A percentile compares a stretch with the other conserved stretches of the same genome.
Evolutionary conservation across 2,329 filamentous ascomycete species (phyloP).

Genomic region (Sporothrix humicola): DNA sequence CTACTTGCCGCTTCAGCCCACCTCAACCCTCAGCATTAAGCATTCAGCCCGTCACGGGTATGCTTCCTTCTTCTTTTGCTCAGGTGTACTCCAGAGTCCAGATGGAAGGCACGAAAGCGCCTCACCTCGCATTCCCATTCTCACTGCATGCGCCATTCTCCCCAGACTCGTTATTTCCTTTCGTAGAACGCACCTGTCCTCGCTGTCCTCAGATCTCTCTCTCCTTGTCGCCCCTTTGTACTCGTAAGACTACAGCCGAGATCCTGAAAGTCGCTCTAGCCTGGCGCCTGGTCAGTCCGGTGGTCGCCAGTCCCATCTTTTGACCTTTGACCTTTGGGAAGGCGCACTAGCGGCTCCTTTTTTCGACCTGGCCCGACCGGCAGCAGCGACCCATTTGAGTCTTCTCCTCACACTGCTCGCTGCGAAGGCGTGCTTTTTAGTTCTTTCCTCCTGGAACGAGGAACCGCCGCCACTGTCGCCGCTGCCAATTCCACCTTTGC

Average conservation of each 20-base stretch:
- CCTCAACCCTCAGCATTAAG: not conserved
- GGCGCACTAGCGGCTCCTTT: conserved; percentile 32
- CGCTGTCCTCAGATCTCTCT: not conserved
- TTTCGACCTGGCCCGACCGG: conserved; percentile 13
- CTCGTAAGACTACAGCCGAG: conserved; percentile 19
- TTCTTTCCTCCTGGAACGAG: not conserved
- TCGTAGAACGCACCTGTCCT: not conserved
- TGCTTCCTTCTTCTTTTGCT: conserved; percentile 5
- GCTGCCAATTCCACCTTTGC: conserved; percentile 7
- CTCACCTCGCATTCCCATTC: not conserved
- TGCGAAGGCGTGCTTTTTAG: not conserved
- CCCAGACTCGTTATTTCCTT: not conserved
- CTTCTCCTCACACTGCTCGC: not conserved
- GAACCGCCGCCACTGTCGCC: conserved; percentile 10
- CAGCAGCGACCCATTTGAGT: not conserved
- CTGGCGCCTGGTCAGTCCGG: conserved; percentile 10
- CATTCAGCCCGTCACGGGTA: not conserved
- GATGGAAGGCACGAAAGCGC: not conserved
- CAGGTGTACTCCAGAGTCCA: not conserved
- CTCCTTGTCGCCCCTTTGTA: conserved; percentile 21
- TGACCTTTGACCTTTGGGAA: not conserved
- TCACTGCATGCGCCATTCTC: not conserved
- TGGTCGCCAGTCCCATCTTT: conserved; percentile 3
- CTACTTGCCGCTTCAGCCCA: not conserved
- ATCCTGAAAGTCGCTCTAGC: conserved; percentile 29